Evolutionary conservation across 805 yeast genomes (phyloP).

Genomic region (Metschnikowia kofuensis): DNA sequence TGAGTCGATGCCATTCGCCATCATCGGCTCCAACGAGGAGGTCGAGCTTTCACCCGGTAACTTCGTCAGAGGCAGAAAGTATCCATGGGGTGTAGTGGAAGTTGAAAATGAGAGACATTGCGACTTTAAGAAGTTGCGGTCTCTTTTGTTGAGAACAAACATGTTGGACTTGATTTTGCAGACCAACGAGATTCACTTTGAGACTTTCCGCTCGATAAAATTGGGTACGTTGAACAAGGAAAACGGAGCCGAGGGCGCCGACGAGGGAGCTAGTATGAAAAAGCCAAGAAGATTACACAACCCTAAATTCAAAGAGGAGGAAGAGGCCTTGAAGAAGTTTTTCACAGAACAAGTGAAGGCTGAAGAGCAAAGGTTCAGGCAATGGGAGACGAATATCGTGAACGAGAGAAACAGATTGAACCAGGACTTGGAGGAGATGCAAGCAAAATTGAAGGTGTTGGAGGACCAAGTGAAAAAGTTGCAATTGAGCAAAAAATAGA

Average conservation of each 20-base stretch:
- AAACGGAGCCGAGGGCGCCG: constrained; percentile 21
- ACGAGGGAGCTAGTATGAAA: constrained; percentile 27
- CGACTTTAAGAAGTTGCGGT: constrained; percentile 79
- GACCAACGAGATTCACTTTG: constrained; percentile 80
- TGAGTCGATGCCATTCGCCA: constrained; percentile 84
- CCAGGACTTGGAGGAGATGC: constrained; percentile 89
- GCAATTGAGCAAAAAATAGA: constrained; percentile 33
- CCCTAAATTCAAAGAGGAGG: constrained; percentile 95
- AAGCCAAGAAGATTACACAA: constrained; percentile 63
- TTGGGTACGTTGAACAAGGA: constrained; percentile 45
- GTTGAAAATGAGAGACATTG: constrained; percentile 84
- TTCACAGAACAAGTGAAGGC: constrained; percentile 95
- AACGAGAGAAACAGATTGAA: constrained; percentile 92
- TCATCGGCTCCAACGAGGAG: constrained; percentile 74
- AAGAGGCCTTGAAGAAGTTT: constrained; percentile 86
- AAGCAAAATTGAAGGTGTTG: constrained; percentile 65
- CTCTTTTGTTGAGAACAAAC: constrained; percentile 74
- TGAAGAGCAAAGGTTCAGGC: constrained; percentile 95
- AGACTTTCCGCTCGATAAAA: constrained; percentile 70
- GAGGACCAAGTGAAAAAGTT: constrained; percentile 73
- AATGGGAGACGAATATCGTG: constrained; percentile 97
- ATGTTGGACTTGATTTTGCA: constrained; percentile 77
- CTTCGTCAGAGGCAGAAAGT: constrained; percentile 72
- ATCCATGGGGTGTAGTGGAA: constrained; percentile 90
- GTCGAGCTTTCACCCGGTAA: constrained; percentile 62